Evolutionary conservation across 169 alveolate species (phyloP).

Genomic region (Neospora caninum): DNA sequence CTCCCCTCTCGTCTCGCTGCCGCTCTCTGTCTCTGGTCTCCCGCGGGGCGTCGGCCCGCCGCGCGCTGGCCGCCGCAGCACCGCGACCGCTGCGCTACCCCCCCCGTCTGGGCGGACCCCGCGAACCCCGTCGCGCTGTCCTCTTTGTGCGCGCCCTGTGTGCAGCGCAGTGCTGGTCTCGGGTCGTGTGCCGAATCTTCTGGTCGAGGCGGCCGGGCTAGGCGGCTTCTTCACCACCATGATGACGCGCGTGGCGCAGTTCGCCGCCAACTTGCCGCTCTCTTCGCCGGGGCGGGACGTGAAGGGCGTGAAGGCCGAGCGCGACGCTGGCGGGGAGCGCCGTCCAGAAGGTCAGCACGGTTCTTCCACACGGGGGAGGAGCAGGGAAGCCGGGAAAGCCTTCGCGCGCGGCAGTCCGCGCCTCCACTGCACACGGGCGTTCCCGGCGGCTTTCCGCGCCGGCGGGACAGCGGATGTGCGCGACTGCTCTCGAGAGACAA

Average conservation of each 20-base stretch:
- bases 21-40: neutral
- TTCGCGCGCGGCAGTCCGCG: too few species aligned
- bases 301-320: neutral
- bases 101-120: too few species aligned
- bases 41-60: neutral
- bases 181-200: constrained; percentile 19
- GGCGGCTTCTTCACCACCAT: constrained; percentile 28
- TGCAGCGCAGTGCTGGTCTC: neutral
- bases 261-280: neutral
- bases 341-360: too few species aligned
- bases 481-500: too few species aligned
- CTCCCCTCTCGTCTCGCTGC: neutral
- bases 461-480: too few species aligned
- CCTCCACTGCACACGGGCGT: too few species aligned
- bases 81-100: too few species aligned
- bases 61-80: too few species aligned
- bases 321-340: neutral
- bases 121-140: too few species aligned
- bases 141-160: neutral
- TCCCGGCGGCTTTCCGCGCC: too few species aligned
- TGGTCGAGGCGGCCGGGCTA: constrained; percentile 33
- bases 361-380: too few species aligned
- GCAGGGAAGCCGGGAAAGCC: too few species aligned
- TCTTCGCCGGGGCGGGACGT: neutral
- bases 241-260: constrained; percentile 20